Conservation (phyloP, 768 basidiomycete species). For the Tricholoma hemisulphureum region DNA sequence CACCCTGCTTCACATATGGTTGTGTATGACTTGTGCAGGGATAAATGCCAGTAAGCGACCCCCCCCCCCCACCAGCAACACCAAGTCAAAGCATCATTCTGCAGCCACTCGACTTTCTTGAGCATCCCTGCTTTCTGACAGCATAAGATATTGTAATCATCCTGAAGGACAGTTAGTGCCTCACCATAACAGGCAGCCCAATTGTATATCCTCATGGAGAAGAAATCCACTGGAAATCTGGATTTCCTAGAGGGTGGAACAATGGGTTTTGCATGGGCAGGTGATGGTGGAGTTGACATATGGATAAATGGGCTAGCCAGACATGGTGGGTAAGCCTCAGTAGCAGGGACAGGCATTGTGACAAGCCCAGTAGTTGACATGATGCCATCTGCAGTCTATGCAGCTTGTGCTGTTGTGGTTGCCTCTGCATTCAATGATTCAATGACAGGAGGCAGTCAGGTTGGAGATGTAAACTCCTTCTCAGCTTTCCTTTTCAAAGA, state of each 20-base stretch:
- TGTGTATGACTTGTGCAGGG: background rate
- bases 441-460: background rate
- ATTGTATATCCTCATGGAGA: background rate
- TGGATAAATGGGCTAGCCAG: no score
- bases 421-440: background rate
- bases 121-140: background rate
- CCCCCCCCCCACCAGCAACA: background rate
- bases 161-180: background rate
- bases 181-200: background rate
- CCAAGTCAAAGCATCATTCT: background rate
- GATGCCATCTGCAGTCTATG: background rate
- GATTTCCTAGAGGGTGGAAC: background rate
- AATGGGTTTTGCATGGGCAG: background rate
- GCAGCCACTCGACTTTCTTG: background rate
- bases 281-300: background rate
- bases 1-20: background rate
- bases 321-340: background rate
- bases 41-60: background rate
- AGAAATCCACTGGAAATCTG: background rate
- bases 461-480: background rate
- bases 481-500: conserved; percentile 1
- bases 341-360: background rate
- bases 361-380: background rate
- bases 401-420: background rate
- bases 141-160: background rate